Percentiles rank a stretch among this genome's conserved stretches.
Evolutionary conservation across 176 grass and related monocot genomes (phyloP).

Genomic region (Hsuehochloa calcarea): DNA sequence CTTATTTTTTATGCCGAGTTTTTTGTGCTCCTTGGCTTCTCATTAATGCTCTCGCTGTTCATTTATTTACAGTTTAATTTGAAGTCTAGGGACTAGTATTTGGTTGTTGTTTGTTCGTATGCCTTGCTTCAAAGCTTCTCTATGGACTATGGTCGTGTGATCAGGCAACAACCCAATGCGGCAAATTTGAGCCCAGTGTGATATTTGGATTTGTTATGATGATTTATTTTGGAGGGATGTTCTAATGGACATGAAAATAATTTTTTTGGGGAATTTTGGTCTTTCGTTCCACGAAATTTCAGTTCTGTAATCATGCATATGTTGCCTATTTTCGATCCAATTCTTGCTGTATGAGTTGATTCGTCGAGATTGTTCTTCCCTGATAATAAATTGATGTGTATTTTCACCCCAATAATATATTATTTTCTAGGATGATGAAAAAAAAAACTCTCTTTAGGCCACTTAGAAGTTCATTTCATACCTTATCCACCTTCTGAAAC

Average conservation of each 20-base stretch:
- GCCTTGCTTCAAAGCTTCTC: neutral
- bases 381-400: neutral
- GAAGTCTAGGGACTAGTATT: neutral
- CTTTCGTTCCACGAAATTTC: neutral
- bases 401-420: neutral
- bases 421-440: slow-evolving; percentile 5
- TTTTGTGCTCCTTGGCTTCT: neutral
- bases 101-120: neutral
- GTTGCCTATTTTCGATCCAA: neutral
- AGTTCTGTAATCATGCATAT: neutral
- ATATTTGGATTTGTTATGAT: slow-evolving; percentile 25
- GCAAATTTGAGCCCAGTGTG: neutral
- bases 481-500: neutral
- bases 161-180: slow-evolving; percentile 3
- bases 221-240: neutral
- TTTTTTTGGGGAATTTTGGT: neutral
- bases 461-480: slow-evolving; percentile 9
- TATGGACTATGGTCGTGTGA: neutral
- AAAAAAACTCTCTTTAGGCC: neutral
- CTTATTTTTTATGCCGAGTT: neutral
- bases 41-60: slow-evolving; percentile 23
- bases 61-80: slow-evolving; percentile 12
- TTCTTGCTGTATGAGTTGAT: neutral
- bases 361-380: neutral
- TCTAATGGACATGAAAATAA: neutral